Base-by-base conservation (phyloP, 2,329 filamentous ascomycete species). In the Talaromyces sp. region DNA sequence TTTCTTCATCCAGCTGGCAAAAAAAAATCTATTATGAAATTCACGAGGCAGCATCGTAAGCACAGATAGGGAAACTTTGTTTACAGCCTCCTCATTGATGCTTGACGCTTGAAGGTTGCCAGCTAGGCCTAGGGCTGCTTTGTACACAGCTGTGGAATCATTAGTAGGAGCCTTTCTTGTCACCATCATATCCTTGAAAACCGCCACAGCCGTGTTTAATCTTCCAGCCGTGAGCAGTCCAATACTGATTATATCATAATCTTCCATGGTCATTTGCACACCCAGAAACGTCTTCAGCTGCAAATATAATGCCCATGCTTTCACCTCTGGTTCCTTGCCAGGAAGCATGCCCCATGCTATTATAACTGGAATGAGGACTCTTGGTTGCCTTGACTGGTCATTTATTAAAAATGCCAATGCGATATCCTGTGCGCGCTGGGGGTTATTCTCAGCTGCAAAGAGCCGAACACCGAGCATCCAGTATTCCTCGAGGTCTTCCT, bases 121-220 rank as follows among this genome's bases (percentile, higher is more conserved):
- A 39, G 72, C 67, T 16, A 77, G 52, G 16, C 70, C 71, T 8
- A 77, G 56, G 16, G 74, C 70, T 37, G 69, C 67, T 55, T 70
- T 68, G 55, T 78, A 80, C n/a, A 79, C 64, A n/a, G 69, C 65
- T 3, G 71, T 72, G 20, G 73, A 77, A 46, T 77, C 73, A n/a
- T 74, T 66, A n/a, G 70, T 66, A 9, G 72, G 71, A 41, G 74
- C 73, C 52, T 73, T 68, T 7, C 82, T 81, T 3, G 83, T 82
- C 52, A 85, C 83, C 85, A 96, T 91, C 91, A 96, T 95, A 69
- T 96, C 90, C 61, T 88, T 89, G 70, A 96, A 96, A 0, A 90
- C 84, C 48, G 85, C 83, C 49, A 93, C 80, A 1, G 89, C 90
- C 54, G 86, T 80, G 54, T 88, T 82, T 5, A 84, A 78, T 53